Percentiles rank a stretch among this genome's conserved stretches.
Evolutionary conservation across 2,329 filamentous ascomycete species (phyloP).

Genomic region (Ophiostoma piceae): DNA sequence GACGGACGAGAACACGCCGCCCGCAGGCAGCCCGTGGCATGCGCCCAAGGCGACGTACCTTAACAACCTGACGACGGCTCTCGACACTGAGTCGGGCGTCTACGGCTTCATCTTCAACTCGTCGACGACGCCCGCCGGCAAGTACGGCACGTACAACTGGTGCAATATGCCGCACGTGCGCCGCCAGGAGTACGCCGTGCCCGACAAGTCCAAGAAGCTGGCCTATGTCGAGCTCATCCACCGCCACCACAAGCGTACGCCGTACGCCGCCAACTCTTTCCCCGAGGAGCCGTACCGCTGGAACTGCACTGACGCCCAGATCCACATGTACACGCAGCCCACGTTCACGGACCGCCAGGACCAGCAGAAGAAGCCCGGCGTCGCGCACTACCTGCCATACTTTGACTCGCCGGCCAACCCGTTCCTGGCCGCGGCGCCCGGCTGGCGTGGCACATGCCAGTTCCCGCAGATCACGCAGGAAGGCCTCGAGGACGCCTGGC

Average conservation of each 20-base stretch:
- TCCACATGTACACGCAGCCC: constrained; percentile 64
- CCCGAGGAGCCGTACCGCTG: constrained; percentile 67
- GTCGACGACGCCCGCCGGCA: constrained; percentile 50
- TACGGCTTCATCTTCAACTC: constrained; percentile 72
- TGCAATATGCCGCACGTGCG: constrained; percentile 89
- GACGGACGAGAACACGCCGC: constrained; percentile 12
- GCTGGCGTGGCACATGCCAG: constrained; percentile 69
- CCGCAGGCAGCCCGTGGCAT: constrained; percentile 30
- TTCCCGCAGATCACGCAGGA: constrained; percentile 73
- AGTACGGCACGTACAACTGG: constrained; percentile 68
- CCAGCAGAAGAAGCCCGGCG: constrained; percentile 34
- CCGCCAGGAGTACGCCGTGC: constrained; percentile 55
- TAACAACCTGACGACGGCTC: constrained; percentile 32
- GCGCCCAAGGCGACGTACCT: constrained; percentile 30
- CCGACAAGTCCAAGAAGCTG: constrained; percentile 54
- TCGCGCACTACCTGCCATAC: constrained; percentile 55
- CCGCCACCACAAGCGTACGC: constrained; percentile 78
- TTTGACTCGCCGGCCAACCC: constrained; percentile 61
- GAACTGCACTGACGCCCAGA: constrained; percentile 64
- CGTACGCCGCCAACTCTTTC: constrained; percentile 72
- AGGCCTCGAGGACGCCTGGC: constrained; percentile 68
- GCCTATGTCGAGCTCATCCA: constrained; percentile 75
- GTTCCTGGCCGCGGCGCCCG: constrained; percentile 53
- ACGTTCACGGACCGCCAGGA: constrained; percentile 37
- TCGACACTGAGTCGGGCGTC: constrained; percentile 42